Base-by-base conservation (phyloP, 2,329 filamentous ascomycete species). In the Neobulgaria alba region DNA sequence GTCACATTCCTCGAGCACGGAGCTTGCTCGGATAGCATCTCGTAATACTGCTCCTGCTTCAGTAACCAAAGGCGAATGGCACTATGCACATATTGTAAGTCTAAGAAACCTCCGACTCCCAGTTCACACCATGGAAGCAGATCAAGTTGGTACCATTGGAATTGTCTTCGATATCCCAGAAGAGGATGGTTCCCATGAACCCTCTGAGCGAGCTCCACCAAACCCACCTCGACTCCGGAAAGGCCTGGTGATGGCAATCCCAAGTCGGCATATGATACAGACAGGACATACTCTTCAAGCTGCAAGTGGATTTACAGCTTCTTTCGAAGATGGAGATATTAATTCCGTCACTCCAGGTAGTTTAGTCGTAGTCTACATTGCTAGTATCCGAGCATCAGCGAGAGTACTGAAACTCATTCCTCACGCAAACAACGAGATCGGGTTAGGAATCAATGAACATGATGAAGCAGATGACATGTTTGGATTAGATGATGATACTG, bases 141-240 rank as follows among this genome's bases (percentile, higher is more conserved):
- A 86, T 8, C 90, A 98, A 62, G 88, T 90, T 4, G 92, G 90
- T 1, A 95, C 89, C 0, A 74, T 98, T 39, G 90, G 89, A 0
- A 68, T 96, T 37, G 72, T 82, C 2, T 71, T 82, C n/a, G 67
- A 73, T 21, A 56, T 63, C 3, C 52, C 62, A 2, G 46, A 59
- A 12, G 59, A 63, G 17, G 59, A 61, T n/a, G 34, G 50, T 3
- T 52, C 57, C 3, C 57, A 61, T 42, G 53, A 51, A 30, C 32
- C 51, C 7, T 51, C 54, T 23, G 62, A 63, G 46, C 52, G 51
- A 31, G 41, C 47, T 29, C 52, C 53, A 31, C 51, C 52, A 33
- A 57, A 63, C 16, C 49, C 55, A 9, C 65, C 67, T 23, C 67
- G 69, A 34, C 65, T 82, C 41, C 69, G 77, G 48, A 90, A 93